These are phyloP conservation scores for Nicotiana sylvestris DNA, from an alignment of 257 asterid species.

Conservation along the genomic window DNA sequence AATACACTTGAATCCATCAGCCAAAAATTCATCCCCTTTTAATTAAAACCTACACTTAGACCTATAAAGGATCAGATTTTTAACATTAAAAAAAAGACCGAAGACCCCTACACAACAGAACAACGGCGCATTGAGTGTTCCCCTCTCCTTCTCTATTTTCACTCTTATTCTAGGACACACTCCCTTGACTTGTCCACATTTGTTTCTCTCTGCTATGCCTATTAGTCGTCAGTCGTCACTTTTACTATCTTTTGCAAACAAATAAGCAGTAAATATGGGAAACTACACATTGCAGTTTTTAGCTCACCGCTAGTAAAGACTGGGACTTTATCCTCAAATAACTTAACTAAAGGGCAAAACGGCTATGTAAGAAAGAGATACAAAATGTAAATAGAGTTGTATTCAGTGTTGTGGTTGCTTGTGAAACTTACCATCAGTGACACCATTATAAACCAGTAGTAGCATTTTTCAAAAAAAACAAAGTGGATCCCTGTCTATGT, in stretches of 20 bases:
- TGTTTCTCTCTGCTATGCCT: neutral
- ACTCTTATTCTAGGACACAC: no score
- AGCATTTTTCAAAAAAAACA: conserved; percentile 3
- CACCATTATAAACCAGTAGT: conserved; percentile 10
- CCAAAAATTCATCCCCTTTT: no score
- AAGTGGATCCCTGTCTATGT: conserved; percentile 16
- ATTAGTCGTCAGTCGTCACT: no score
- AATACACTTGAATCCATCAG: no score
- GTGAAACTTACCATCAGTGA: neutral
- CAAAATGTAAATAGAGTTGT: neutral
- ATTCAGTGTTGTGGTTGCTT: neutral
- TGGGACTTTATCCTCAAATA: neutral
- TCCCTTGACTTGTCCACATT: neutral
- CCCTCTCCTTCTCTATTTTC: no score
- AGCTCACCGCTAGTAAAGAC: neutral
- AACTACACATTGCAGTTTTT: neutral
- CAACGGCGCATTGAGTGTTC: no score
- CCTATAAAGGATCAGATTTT: no score
- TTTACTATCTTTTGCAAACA: neutral
- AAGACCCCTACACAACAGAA: no score
- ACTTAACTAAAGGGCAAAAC: neutral
- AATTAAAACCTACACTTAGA: no score
- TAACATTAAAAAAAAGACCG: no score
- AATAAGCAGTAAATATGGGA: neutral
- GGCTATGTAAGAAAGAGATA: conserved; percentile 9